Evolutionary conservation across 2,329 filamentous ascomycete species (phyloP), one percentile per base, ranked within the genome.

Genomic region (Geosmithia putterillii): DNA sequence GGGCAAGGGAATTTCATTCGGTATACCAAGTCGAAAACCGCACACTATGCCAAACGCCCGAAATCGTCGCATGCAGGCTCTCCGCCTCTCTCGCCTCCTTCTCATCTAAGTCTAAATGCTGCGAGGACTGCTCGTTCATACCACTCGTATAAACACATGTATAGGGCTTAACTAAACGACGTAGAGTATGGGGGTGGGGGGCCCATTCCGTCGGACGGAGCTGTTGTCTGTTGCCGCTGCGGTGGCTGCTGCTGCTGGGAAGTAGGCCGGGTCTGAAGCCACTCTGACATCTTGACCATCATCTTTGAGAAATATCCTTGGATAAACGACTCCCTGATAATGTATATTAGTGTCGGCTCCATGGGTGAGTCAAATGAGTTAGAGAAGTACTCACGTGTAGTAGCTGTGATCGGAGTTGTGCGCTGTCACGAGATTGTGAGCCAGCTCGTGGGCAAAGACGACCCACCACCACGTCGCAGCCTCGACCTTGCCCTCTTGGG

Each of bases 391-490:
- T 61, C 63, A 80, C 65, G 82, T 90, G 57, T 92, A 94, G 57
- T 81, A 94, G 54, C 81, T 85, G 61, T 94, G 87, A 43, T 83
- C 75, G 15, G 83, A 70, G 54, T 82, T 83, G 60, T 96, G 90
- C 48, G 79, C 73, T 34, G 66, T 64, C 8, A 95, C 86, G 44
- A 98, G 65, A 58, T 98, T 98, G 64, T 98, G 92, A 45, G 92
- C 89, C 60, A 98, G 65, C 65, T 98, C 94, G 59, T 98, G 92
- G 48, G 88, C 94, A 47, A 95, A 61, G n/a, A 92, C 88, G 49
- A 95, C 84, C 77, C 84, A 95, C 90, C 90, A 96, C 70, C 89
- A 94, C 1, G 83, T 76, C 45, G 79, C 68, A 3, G 86, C 86
- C 47, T 92, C 83, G 4, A 76, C 70, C 57, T 69, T 78, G 15